Conservation (phyloP, 2,329 filamentous ascomycete species). For the Zarea fungicola region DNA sequence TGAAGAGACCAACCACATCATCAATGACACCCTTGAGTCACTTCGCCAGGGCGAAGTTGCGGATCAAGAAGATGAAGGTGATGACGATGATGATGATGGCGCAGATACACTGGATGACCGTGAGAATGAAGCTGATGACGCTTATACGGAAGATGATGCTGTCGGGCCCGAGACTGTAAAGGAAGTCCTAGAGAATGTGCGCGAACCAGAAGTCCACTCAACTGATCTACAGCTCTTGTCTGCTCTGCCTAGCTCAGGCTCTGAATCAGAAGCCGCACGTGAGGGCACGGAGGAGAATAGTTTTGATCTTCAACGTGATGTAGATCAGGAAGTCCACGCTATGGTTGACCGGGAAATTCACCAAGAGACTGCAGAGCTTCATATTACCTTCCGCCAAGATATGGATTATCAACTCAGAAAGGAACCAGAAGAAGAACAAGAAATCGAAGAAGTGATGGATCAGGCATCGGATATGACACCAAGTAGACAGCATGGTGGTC, state of each 20-base stretch:
- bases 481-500: slow-evolving; percentile 15
- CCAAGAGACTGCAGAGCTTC: not conserved
- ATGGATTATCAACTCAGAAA: too few species aligned
- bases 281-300: not conserved
- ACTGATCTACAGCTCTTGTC: not conserved
- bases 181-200: slow-evolving; percentile 1
- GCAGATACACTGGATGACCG: slow-evolving; percentile 13
- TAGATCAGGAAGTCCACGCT: not conserved
- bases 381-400: not conserved
- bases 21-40: slow-evolving; percentile 50
- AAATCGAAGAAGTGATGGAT: not conserved
- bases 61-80: slow-evolving; percentile 16
- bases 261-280: not conserved
- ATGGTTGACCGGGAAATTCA: not conserved
- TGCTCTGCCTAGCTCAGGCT: not conserved
- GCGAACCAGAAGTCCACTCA: slow-evolving; percentile 1
- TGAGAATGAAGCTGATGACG: slow-evolving; percentile 8
- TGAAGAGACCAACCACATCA: slow-evolving; percentile 52
- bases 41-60: slow-evolving; percentile 32
- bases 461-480: slow-evolving; percentile 13
- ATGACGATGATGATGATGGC: slow-evolving; percentile 8
- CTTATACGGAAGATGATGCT: not conserved
- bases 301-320: not conserved
- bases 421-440: not conserved
- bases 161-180: not conserved